phyloP scores from a whole-genome alignment of 352 stramenopile genomes.

The Phytophthora agathidicida region DNA sequence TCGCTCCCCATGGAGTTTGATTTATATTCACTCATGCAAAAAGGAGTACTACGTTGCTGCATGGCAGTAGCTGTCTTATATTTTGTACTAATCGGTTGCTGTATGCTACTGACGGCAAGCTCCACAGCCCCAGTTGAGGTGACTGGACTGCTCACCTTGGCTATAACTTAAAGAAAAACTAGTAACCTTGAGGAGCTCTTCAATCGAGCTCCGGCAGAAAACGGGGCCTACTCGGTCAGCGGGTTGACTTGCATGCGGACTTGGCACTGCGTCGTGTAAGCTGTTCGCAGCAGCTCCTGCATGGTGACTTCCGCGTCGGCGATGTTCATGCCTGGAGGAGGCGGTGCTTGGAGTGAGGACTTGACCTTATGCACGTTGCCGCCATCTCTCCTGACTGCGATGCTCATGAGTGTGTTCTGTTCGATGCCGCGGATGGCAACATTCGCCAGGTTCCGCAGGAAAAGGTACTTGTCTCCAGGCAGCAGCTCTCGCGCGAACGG shows the following conservation, averaged over 20 bases:
- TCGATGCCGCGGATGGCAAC: constrained; percentile 80
- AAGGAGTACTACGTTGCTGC: background rate
- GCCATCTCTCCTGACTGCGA: constrained; percentile 25
- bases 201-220: constrained; percentile 15
- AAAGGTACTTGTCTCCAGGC: constrained; percentile 79
- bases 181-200: constrained; percentile 20
- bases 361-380: constrained; percentile 34
- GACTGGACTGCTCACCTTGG: constrained; percentile 1
- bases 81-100: constrained; percentile 20
- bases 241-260: constrained; percentile 84
- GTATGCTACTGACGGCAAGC: constrained; percentile 10
- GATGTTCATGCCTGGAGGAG: constrained; percentile 66
- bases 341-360: constrained; percentile 44
- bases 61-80: constrained; percentile 8
- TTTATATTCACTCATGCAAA: constrained; percentile 10
- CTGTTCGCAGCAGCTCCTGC: constrained; percentile 84
- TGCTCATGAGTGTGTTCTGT: constrained; percentile 72
- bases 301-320: constrained; percentile 74
- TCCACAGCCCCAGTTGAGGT: too few relatives aligned
- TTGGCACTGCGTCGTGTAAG: constrained; percentile 84
- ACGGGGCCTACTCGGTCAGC: constrained; percentile 28
- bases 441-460: constrained; percentile 85
- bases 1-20: constrained; percentile 24
- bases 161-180: constrained; percentile 47
- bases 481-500: constrained; percentile 77